These are phyloP conservation scores for Kalmanozyma brasiliensis DNA, from an alignment of 1,284 basidiomycete species.

Conservation along the genomic window DNA sequence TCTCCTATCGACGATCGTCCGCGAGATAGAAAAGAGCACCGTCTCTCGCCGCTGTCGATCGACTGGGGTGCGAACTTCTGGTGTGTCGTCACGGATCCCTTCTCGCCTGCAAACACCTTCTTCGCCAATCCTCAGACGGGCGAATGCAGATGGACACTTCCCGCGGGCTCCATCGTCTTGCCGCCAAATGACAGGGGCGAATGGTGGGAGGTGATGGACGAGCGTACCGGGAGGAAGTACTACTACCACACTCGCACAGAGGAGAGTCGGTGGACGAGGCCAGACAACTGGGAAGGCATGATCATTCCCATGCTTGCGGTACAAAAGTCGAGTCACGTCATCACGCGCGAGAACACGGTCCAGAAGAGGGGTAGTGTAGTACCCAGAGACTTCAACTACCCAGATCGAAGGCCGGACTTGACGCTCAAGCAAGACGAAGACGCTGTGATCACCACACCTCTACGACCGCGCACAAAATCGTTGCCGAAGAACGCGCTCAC, in stretches of 20 bases:
- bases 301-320: slow-evolving; percentile 89
- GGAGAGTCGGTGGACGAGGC: slow-evolving; percentile 88
- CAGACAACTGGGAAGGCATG: slow-evolving; percentile 75
- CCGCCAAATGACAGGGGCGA: slow-evolving; percentile 86
- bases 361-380: neutral
- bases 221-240: slow-evolving; percentile 81
- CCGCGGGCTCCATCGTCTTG: slow-evolving; percentile 86
- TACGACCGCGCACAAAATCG: slow-evolving; percentile 8
- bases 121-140: slow-evolving; percentile 92
- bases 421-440: neutral
- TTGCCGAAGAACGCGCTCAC: neutral
- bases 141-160: slow-evolving; percentile 90
- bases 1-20: no score
- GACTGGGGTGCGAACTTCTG: slow-evolving; percentile 53
- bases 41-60: neutral
- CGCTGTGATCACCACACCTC: neutral
- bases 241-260: slow-evolving; percentile 90
- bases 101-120: slow-evolving; percentile 70
- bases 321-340: slow-evolving; percentile 71
- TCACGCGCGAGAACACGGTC: neutral
- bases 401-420: no score
- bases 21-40: no score
- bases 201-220: slow-evolving; percentile 93
- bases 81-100: slow-evolving; percentile 41
- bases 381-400: no score